Percentiles rank a stretch among this genome's conserved stretches.
Evolutionary conservation across 2,329 filamentous ascomycete genomes (phyloP).

Genomic region (Alternaria arbusti): DNA sequence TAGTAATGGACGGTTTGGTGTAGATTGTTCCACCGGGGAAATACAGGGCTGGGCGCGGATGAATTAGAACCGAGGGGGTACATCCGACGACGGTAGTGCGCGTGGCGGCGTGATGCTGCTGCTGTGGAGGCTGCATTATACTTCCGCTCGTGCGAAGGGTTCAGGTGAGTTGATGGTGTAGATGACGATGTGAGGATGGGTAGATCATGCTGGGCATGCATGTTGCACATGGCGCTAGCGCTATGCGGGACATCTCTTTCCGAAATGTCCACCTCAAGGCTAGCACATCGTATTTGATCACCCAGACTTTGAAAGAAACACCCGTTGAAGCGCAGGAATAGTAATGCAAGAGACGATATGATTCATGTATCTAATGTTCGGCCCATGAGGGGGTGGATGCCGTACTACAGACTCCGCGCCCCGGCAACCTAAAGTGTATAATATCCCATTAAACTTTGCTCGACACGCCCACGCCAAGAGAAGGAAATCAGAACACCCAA

Average conservation of each 20-base stretch:
- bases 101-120: background rate
- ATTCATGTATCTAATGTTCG: background rate
- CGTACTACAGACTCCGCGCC: background rate
- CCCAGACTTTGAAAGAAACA: background rate
- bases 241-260: background rate
- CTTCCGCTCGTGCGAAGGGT: background rate
- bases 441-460: background rate
- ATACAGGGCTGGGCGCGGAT: background rate
- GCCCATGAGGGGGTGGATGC: background rate
- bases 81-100: background rate
- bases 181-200: background rate
- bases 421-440: background rate
- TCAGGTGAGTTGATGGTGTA: background rate
- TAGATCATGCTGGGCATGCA: background rate
- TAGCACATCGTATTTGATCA: background rate
- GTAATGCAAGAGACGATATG: background rate
- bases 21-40: conserved; percentile 1
- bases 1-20: background rate
- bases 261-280: background rate
- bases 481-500: background rate
- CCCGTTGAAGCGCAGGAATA: background rate
- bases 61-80: background rate
- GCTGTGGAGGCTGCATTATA: background rate
- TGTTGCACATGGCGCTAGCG: background rate
- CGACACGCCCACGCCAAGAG: background rate